Evolutionary conservation across 768 basidiomycete species (phyloP).

Genomic region (Tremella yokohamensis): DNA sequence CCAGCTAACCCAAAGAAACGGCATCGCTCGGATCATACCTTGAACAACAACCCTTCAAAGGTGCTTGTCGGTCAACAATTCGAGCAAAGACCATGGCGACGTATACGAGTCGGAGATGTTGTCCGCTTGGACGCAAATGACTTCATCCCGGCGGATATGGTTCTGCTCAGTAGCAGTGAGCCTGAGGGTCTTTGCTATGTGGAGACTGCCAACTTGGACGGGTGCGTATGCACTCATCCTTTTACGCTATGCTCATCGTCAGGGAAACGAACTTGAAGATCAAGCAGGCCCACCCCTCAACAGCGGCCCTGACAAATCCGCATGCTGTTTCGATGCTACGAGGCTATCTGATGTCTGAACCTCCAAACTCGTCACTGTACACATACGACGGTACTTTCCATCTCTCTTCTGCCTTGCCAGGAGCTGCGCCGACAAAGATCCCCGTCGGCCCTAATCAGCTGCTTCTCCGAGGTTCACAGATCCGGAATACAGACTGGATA

Average conservation of each 20-base stretch:
- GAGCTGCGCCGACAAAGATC: constrained; percentile 68
- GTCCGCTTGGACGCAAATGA: constrained; percentile 86
- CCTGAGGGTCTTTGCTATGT: constrained; percentile 97
- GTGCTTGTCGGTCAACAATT: constrained; percentile 65
- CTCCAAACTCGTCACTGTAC: constrained; percentile 95
- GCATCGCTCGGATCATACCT: constrained; percentile 86
- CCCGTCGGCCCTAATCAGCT: constrained; percentile 94
- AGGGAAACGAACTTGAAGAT: constrained; percentile 99
- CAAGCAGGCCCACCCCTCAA: constrained; percentile 87
- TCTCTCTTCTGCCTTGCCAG: constrained; percentile 57
- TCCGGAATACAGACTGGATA: constrained; percentile 94
- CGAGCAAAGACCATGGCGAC: constrained; percentile 74
- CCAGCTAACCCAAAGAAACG: constrained; percentile 70
- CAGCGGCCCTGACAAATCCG: constrained; percentile 72
- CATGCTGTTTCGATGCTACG: constrained; percentile 66
- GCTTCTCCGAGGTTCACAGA: constrained; percentile 85
- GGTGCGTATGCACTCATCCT: constrained; percentile 56
- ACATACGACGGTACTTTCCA: constrained; percentile 69
- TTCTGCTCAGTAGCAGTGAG: constrained; percentile 82
- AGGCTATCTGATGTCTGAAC: constrained; percentile 86
- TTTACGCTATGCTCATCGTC: constrained; percentile 3
- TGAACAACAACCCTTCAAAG: constrained; percentile 78
- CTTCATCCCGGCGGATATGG: constrained; percentile 91
- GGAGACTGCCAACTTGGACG: constrained; percentile 95
- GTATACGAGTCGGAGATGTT: constrained; percentile 85